phyloP scores from a whole-genome alignment of 78 protist genomes.

The Salpingoeca rosetta region DNA sequence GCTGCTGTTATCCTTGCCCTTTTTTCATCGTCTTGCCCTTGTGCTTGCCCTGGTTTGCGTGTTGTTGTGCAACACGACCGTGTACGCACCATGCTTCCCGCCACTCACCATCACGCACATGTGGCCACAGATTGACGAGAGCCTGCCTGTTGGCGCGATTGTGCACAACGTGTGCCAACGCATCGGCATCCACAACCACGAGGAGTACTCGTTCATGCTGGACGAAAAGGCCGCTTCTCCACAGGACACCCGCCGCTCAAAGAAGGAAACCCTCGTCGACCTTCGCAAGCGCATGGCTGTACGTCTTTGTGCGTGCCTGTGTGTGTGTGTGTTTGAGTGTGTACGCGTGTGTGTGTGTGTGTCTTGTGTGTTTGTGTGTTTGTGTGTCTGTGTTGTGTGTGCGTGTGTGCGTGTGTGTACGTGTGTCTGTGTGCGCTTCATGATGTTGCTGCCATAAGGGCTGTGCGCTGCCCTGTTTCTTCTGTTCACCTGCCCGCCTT shows the following conservation, averaged over 20 bases:
- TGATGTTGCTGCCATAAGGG: too few relatives aligned
- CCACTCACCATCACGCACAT: background rate
- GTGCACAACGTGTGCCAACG: constrained; percentile 38
- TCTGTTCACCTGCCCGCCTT: too few relatives aligned
- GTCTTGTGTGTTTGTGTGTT: background rate
- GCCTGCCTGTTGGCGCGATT: constrained; percentile 42
- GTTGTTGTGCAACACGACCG: too few relatives aligned
- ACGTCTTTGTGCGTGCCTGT: background rate
- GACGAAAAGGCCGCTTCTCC: background rate
- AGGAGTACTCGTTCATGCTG: constrained; percentile 56
- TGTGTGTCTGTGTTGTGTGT: background rate
- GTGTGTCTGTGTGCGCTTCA: too few relatives aligned
- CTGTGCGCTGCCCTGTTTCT: too few relatives aligned
- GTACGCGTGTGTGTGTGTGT: background rate
- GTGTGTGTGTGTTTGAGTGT: background rate
- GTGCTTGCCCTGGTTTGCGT: background rate
- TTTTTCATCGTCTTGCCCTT: background rate
- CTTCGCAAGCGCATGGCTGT: background rate
- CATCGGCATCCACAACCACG: constrained; percentile 57
- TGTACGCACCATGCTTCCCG: constrained; percentile 25
- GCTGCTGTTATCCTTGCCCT: background rate
- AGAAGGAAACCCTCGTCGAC: background rate
- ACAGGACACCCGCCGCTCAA: constrained; percentile 1
- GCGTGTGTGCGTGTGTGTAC: background rate
- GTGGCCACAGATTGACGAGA: constrained; percentile 47